These are phyloP conservation scores for Cercospora zeina DNA, from an alignment of 2,329 filamentous ascomycete genomes.

Conservation along the genomic window DNA sequence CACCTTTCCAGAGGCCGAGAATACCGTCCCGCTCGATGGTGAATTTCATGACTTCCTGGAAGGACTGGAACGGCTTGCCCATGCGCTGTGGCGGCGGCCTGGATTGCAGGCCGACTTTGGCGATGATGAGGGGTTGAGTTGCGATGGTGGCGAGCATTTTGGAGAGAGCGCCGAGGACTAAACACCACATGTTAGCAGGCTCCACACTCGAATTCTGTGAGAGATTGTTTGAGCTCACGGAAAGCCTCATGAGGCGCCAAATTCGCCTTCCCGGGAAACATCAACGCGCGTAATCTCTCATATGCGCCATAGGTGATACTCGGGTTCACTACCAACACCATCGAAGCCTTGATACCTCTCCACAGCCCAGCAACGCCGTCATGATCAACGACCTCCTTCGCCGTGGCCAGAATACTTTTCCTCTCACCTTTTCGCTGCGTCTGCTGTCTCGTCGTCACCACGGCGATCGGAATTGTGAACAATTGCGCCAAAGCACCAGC, in stretches of 20 bases:
- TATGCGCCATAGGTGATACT: conserved; percentile 98
- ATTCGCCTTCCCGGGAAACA: conserved; percentile 75
- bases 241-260: conserved; percentile 88
- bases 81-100: conserved; percentile 80
- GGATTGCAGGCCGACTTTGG: conserved; percentile 94
- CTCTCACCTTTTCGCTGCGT: conserved; percentile 82
- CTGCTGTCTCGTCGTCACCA: conserved; percentile 93
- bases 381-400: conserved; percentile 82
- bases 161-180: conserved; percentile 84
- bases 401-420: conserved; percentile 84
- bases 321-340: conserved; percentile 93
- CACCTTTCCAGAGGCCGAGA: conserved; percentile 90
- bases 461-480: conserved; percentile 94
- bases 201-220: background rate
- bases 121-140: conserved; percentile 94
- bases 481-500: conserved; percentile 90
- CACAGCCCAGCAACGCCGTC: conserved; percentile 88
- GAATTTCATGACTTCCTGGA: conserved; percentile 91
- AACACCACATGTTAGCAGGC: conserved; percentile 40
- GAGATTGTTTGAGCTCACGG: conserved; percentile 58
- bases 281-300: conserved; percentile 73
- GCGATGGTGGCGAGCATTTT: conserved; percentile 88
- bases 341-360: conserved; percentile 91
- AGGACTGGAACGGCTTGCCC: conserved; percentile 90
- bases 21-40: conserved; percentile 86